phyloP scores from a whole-genome alignment of 2,329 filamentous ascomycete genomes.

The Sclerotinia borealis region DNA sequence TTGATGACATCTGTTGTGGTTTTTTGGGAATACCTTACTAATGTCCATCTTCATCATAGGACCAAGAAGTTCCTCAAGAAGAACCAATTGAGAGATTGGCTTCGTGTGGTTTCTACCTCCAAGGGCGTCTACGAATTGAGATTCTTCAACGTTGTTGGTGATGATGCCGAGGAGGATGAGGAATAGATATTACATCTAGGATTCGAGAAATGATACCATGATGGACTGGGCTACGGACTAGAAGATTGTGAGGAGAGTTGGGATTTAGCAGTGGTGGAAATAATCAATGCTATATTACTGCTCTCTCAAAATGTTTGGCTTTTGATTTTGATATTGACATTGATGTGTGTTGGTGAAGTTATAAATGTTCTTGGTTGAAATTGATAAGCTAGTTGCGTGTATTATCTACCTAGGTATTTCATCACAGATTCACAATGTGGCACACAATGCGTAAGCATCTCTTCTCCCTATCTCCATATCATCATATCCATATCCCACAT shows the following conservation, averaged over 20 bases:
- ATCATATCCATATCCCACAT: no score
- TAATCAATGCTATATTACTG: conserved; percentile 5
- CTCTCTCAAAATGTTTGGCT: neutral
- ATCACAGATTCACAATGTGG: neutral
- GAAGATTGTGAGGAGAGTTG: conserved; percentile 7
- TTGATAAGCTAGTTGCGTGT: neutral
- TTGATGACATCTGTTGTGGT: no score
- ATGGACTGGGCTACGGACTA: neutral
- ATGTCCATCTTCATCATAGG: conserved; percentile 41
- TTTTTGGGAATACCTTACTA: conserved; percentile 20
- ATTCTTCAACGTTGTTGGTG: conserved; percentile 99
- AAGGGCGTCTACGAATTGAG: conserved; percentile 99
- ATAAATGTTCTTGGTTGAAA: neutral
- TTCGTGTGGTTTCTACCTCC: conserved; percentile 95
- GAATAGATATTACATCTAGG: conserved; percentile 60
- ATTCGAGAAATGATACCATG: conserved; percentile 6
- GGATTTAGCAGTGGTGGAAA: neutral
- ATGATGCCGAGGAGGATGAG: conserved; percentile 96
- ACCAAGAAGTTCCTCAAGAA: conserved; percentile 99
- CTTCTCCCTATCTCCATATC: neutral
- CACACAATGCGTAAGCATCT: no score
- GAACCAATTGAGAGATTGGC: conserved; percentile 99
- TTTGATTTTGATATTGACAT: neutral
- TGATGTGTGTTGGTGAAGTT: neutral
- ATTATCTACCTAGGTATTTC: neutral